These are phyloP conservation scores for Alisma plantagoaquatica DNA, from an alignment of 106 monocot genomes.

Conservation along the genomic window DNA sequence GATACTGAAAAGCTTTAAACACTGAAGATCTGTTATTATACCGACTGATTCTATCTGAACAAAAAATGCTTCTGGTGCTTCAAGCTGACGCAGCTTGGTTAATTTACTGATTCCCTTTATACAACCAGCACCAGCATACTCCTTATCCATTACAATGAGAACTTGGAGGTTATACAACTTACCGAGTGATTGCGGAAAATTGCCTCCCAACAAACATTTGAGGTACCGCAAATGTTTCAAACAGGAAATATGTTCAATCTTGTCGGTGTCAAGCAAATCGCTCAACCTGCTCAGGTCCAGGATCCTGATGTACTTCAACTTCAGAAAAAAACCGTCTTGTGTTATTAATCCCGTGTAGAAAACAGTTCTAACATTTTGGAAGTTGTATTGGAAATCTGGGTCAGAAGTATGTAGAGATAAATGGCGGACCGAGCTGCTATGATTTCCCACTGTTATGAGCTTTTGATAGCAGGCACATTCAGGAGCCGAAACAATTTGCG, in stretches of 20 bases:
- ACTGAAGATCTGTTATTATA: conserved; percentile 25
- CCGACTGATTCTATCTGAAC: conserved; percentile 19
- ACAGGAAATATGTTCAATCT: conserved; percentile 11
- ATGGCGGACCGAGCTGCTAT: background rate
- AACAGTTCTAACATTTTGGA: conserved; percentile 6
- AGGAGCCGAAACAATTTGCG: background rate
- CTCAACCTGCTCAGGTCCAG: too few relatives aligned
- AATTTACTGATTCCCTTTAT: conserved; percentile 5
- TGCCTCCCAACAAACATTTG: background rate
- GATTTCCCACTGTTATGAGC: too few relatives aligned
- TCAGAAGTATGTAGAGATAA: background rate
- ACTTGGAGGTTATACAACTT: conserved; percentile 23
- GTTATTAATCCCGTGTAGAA: background rate
- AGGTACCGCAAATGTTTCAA: conserved; percentile 23
- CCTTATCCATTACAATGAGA: conserved; percentile 3
- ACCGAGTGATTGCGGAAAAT: conserved; percentile 11
- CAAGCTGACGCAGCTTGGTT: conserved; percentile 10
- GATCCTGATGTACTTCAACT: conserved; percentile 20
- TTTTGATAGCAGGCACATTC: background rate
- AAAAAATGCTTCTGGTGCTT: conserved; percentile 7
- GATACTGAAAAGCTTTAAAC: conserved; percentile 20
- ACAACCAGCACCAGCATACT: background rate
- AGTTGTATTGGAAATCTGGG: background rate
- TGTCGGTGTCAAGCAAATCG: conserved; percentile 10
- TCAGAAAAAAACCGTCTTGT: conserved; percentile 4